Evolutionary conservation across 148 eudicot species (phyloP).

Genomic region (Polygonum maritimum): DNA sequence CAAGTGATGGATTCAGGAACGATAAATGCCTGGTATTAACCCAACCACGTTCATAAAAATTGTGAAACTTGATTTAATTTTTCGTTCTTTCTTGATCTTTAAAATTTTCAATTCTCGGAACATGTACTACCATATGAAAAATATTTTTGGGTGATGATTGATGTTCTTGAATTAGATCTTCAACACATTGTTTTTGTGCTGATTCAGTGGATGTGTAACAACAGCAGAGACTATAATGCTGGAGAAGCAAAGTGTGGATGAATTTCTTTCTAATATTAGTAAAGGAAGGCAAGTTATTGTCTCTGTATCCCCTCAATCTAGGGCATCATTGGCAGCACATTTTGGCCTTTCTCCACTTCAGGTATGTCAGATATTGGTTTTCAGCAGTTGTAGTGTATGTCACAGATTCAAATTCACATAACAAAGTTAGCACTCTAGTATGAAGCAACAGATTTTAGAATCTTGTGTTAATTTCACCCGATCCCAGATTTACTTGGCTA

Average conservation of each 20-base stretch:
- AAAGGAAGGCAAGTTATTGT: slow-evolving; percentile 72
- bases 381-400: neutral
- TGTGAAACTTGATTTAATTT: neutral
- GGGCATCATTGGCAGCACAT: slow-evolving; percentile 90
- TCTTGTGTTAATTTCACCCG: neutral
- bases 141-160: neutral
- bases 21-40: neutral
- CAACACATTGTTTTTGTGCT: slow-evolving; percentile 12
- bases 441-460: neutral
- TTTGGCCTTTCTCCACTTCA: slow-evolving; percentile 83
- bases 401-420: neutral
- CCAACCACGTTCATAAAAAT: neutral
- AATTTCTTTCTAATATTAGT: slow-evolving; percentile 63
- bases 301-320: slow-evolving; percentile 90
- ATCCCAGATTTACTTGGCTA: neutral
- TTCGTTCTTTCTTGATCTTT: neutral
- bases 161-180: neutral
- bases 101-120: neutral
- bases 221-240: slow-evolving; percentile 98
- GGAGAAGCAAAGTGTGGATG: slow-evolving; percentile 96
- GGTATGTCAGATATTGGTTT: slow-evolving; percentile 30
- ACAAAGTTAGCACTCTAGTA: neutral
- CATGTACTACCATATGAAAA: neutral
- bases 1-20: neutral
- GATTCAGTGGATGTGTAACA: slow-evolving; percentile 90